Base-by-base conservation (phyloP, 2,329 filamentous ascomycete species). In the Diaporthe citriasiana region DNA sequence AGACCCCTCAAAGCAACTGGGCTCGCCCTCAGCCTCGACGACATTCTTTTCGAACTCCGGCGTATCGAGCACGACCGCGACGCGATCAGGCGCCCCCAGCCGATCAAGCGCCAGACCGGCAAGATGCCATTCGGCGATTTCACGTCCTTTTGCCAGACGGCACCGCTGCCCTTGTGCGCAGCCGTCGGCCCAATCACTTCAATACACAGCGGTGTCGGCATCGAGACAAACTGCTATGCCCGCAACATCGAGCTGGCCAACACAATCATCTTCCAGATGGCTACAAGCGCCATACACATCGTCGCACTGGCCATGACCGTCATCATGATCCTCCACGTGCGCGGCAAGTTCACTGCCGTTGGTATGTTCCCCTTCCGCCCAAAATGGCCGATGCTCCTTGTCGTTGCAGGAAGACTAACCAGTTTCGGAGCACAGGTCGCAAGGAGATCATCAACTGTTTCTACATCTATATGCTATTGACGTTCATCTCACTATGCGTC, bases 341-440 rank as follows among this genome's bases (percentile, higher is more conserved):
- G 97, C 79, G 96, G 94, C 79, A 99, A 99, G 85, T 99, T 99
- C 84, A 99, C 97, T 30, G 97, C 97, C 80, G 97, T 99, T 79
- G 96, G 94, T 96, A 89, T 74, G 93, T 84, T 42, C 6, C 38
- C 42, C 9, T 33, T 4, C 45, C 9, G 47, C 3, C 47, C 22
- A 12, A 5, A 22, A 60, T 30, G 15, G 9, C 45, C 3, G 42
- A 27, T 27, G 35, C 8, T 13, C 42, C 47, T 12, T 1, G 8
- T 30, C 10, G 19, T 17, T 33, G 19, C 15, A n/a, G 25, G 13
- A 30, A 63, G 19, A 76, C 59, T 74, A 74, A 72, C 35, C 51
- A 50, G 73, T 47, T 65, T 75, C 56, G 75, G 9, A 38, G 55
- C 74, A 74, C 78, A 90, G 88, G 91, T 74, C 90, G 90, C 74